Percentiles rank a stretch among this genome's conserved stretches.
Evolutionary conservation across 2,329 filamentous ascomycete genomes (phyloP).

Genomic region (Helotiales sp.): DNA sequence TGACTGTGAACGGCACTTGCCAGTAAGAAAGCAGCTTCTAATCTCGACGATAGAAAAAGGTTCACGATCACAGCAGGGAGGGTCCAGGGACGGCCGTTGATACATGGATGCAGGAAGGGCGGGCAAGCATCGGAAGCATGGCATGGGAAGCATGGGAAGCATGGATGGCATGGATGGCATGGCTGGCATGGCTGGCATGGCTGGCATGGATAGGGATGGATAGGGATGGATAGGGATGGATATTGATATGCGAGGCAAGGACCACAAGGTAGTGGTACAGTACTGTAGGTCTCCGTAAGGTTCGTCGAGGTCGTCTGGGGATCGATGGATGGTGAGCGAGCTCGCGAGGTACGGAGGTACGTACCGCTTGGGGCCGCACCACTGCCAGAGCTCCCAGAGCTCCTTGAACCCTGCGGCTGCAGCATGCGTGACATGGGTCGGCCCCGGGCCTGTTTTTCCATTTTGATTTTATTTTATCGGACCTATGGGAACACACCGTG

Average conservation of each 20-base stretch:
- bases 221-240: not conserved
- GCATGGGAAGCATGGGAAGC: not conserved
- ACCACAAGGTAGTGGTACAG: too few relatives aligned
- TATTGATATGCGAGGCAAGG: not conserved
- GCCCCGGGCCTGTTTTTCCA: slow-evolving; percentile 12
- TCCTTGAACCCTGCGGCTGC: slow-evolving; percentile 6
- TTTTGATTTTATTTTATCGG: too few relatives aligned
- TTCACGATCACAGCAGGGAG: slow-evolving; percentile 18
- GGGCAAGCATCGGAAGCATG: too few relatives aligned
- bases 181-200: not conserved
- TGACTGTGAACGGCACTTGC: slow-evolving; percentile 7
- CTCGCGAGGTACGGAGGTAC: not conserved
- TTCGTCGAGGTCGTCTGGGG: too few relatives aligned
- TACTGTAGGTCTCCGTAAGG: too few relatives aligned
- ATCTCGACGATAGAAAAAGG: slow-evolving; percentile 19
- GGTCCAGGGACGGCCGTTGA: slow-evolving; percentile 5
- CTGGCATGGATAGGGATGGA: not conserved
- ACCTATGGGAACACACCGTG: slow-evolving; percentile 16
- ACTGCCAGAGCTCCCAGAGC: not conserved
- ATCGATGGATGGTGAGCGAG: slow-evolving; percentile 6
- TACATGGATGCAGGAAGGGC: slow-evolving; percentile 8
- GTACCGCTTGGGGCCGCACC: not conserved
- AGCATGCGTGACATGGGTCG: slow-evolving; percentile 14
- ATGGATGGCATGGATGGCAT: not conserved
- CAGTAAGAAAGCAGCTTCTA: slow-evolving; percentile 22